Evolutionary conservation across 176 grass and related monocot genomes (phyloP).

Genomic region (Avena atlantica): DNA sequence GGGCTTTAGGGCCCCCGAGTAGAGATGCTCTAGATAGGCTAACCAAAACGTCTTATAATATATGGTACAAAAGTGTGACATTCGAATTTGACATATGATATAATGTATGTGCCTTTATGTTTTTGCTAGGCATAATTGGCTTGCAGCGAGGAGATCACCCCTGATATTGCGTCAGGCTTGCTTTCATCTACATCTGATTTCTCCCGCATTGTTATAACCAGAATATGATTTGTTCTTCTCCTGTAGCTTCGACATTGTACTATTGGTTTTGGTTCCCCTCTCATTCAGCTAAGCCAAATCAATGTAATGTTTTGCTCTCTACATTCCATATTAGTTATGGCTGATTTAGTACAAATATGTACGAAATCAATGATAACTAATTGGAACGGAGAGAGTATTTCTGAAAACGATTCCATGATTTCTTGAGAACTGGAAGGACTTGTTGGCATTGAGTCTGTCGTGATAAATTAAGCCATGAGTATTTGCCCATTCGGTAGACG

Average conservation of each 20-base stretch:
- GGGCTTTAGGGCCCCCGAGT: no score
- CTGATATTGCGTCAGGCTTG: not conserved
- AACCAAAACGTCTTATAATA: no score
- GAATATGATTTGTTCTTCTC: not conserved
- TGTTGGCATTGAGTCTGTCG: not conserved
- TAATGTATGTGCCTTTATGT: not conserved
- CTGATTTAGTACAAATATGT: no score
- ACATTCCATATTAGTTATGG: no score
- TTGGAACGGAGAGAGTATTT: not conserved
- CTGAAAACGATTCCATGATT: not conserved
- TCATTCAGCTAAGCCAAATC: not conserved
- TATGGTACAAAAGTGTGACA: no score
- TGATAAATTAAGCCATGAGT: not conserved
- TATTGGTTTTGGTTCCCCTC: not conserved
- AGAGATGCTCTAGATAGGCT: no score
- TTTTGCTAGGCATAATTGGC: not conserved
- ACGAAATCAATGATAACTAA: no score
- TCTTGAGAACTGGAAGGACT: not conserved
- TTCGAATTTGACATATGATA: not conserved
- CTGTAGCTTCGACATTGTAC: not conserved
- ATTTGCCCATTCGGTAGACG: not conserved
- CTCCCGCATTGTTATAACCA: not conserved
- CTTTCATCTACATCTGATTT: not conserved
- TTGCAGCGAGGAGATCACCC: not conserved
- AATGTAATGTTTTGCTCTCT: not conserved